Evolutionary conservation across 2,329 filamentous ascomycete species (phyloP).

Genomic region (Knufia petricola): DNA sequence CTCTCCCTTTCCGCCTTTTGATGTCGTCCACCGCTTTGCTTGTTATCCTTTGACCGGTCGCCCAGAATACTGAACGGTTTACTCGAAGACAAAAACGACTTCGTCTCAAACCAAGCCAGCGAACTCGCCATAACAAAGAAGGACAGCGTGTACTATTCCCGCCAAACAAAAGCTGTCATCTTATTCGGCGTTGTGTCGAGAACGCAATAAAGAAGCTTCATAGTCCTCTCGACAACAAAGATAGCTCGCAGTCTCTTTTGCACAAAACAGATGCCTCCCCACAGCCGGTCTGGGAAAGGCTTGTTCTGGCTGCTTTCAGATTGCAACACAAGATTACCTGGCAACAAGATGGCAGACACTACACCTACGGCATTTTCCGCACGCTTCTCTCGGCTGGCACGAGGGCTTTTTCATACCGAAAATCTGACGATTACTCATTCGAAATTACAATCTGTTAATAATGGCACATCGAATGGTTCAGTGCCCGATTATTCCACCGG

Average conservation of each 20-base stretch:
- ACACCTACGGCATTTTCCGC: background rate
- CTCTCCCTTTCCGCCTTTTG: background rate
- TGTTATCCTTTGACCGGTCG: background rate
- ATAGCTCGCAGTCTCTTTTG: background rate
- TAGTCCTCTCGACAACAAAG: background rate
- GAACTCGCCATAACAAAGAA: background rate
- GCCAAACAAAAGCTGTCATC: background rate
- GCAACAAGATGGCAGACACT: background rate
- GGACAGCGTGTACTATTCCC: background rate
- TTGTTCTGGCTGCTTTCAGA: background rate
- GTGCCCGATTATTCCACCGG: conserved; percentile 16
- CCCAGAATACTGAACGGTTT: background rate
- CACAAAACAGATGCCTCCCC: background rate
- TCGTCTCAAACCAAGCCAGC: background rate
- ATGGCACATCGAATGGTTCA: background rate
- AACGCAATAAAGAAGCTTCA: background rate
- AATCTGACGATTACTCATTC: background rate
- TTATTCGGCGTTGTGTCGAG: background rate
- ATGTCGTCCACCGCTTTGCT: background rate
- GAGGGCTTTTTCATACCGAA: background rate
- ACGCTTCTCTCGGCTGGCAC: conserved; percentile 4
- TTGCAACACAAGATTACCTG: background rate
- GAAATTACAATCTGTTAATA: background rate
- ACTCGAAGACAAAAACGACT: background rate
- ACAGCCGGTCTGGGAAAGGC: background rate